Base-by-base conservation (phyloP, 2,329 filamentous ascomycete species). In the Chlorencoelia australis region DNA sequence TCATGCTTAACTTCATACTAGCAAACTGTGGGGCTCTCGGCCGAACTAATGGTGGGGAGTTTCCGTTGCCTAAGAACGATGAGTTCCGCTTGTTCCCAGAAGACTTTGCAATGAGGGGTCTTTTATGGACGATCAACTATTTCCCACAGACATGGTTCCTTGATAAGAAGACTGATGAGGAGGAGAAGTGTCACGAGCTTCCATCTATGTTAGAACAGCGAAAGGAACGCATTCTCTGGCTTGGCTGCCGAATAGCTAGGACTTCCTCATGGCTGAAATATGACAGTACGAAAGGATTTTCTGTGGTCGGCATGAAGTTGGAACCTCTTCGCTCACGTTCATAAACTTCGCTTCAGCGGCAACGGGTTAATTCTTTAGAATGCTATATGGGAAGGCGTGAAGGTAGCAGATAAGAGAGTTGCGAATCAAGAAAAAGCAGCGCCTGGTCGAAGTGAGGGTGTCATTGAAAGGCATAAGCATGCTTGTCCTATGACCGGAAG, bases 21-120 rank as follows among this genome's bases (percentile, higher is more conserved):
- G 26, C 25, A 4, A 30, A 36, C n/a, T 43, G 39, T 33, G 13
- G 24, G 10, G 40, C 22, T 3, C 38, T 29, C 15, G 22, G 10
- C n/a, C 37, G 39, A 8, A 47, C 51, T 32, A 44, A 51, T 18
- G 30, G 22, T 19, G 24, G 41, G 1, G 22, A 35, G 1, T 50
- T 54, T 21, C 50, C 50, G 2, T 21, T 42, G 4, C 49, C 48
- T 2, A 45, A 49, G 24, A 49, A 48, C 24, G 47, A 51, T 22
- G 49, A 49, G 4, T 25, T 46, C 13, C 42, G 46, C 3, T 49
- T 50, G 11, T 49, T 54, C 13, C 49, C 52, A 1, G 52, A 56
- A 24, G 53, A 56, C 11, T 54, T 46, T 30, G 51, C 49, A 7
- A 41, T 55, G 19, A 46, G 49, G 15, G 53, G 53, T 0, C 38